These are phyloP conservation scores for Verticillium klebahnii DNA, from an alignment of 2,329 filamentous ascomycete genomes.

Conservation along the genomic window DNA sequence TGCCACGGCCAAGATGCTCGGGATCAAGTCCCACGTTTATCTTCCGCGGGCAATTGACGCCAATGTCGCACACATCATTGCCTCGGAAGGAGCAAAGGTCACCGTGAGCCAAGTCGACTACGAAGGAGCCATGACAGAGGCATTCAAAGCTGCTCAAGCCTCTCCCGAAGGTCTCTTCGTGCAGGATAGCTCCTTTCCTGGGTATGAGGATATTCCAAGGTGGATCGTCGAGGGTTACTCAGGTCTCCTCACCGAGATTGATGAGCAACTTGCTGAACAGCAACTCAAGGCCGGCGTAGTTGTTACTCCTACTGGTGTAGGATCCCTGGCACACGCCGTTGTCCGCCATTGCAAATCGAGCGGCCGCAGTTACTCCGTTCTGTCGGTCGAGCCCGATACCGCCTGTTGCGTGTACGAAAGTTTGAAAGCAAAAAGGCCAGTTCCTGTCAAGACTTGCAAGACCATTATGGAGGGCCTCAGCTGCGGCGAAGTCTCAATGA, in stretches of 20 bases:
- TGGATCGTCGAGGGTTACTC: conserved; percentile 77
- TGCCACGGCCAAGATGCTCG: too few species aligned
- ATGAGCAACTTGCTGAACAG: conserved; percentile 46
- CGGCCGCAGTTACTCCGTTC: conserved; percentile 29
- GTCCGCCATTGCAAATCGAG: conserved; percentile 56
- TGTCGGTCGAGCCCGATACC: conserved; percentile 68
- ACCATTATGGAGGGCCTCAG: conserved; percentile 74
- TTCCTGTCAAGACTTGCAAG: conserved; percentile 45
- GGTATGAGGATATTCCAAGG: conserved; percentile 61
- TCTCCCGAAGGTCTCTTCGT: conserved; percentile 49
- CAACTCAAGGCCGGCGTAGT: conserved; percentile 37
- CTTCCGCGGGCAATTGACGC: too few species aligned
- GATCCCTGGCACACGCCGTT: conserved; percentile 68
- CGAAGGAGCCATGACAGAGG: conserved; percentile 53
- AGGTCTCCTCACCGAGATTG: conserved; percentile 66
- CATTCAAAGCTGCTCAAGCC: conserved; percentile 34
- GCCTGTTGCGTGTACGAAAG: conserved; percentile 55
- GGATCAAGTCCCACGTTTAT: too few species aligned
- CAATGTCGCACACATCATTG: too few species aligned
- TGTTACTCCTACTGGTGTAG: conserved; percentile 66
- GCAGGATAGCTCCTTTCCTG: conserved; percentile 64
- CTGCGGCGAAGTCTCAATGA: conserved; percentile 63
- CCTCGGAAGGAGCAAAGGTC: too few species aligned
- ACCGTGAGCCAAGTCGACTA: conserved; percentile 46
- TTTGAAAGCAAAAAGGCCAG: conserved; percentile 39